Evolutionary conservation across 1,284 basidiomycete genomes (phyloP), one percentile per base, ranked within the genome.

Genomic region (Omphalotus olearius): DNA sequence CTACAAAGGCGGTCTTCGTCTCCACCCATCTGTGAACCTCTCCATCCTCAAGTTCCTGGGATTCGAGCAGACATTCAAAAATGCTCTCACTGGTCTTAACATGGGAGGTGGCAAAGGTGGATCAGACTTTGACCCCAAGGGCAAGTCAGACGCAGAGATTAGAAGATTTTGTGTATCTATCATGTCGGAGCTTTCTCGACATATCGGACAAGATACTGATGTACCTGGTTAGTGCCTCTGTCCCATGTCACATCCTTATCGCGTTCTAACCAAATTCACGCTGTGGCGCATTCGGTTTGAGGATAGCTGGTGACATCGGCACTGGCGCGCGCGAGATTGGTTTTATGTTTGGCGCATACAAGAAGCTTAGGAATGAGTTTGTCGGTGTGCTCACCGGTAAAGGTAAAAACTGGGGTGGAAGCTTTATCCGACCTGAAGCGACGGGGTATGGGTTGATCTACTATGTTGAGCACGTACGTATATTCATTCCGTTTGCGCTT

Each of bases 21-120:
- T 91, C 54, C 88, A 90, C 75, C 85, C 86, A 56, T 81, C 83
- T 51, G 88, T 91, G 70, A 91, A 90, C 74, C 79, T 91, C 39
- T 88, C 84, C 59, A 88, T 91, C 69, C 79, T 91, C 69, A 91
- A 91, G 69, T 91, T 91, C 83, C 79, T 91, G 59, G 88, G 87
- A 50, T 88, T 90, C 66, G 88, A 91, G 72, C 74, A 76, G 58
- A 86, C 82, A 61, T 90, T 91, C 80, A 91, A 91, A 73, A 91
- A 91, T 69, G 88, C 88, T 36, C 76, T 91, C 28, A 90, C 88
- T 25, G 87, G 87, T 45, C 73, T 90, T 56, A 80, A 73, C 69
- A 88, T 90, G 80, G 88, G 88, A 60, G 88, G 87, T 64, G 78
- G 74, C 46, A 85, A 87, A 71, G 84, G 84, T 69, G 84, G 80